Evolutionary conservation across 164 flowering plant genomes (phyloP).

Genomic region (Nelumbo lutea): DNA sequence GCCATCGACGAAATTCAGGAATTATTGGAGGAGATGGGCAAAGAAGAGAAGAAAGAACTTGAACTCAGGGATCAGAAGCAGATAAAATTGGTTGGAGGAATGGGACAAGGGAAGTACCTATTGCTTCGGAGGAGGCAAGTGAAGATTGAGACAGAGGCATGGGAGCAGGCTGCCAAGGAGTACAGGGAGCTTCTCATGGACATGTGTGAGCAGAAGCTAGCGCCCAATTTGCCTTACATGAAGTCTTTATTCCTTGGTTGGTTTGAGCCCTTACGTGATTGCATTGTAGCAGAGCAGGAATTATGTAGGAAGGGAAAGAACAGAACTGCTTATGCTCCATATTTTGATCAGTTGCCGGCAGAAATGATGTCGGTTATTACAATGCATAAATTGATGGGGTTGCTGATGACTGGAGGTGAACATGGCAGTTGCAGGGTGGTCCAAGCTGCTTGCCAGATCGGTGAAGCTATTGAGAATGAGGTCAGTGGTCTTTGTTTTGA

Average conservation of each 20-base stretch:
- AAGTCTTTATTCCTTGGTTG: conserved; percentile 93
- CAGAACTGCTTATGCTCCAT: conserved; percentile 40
- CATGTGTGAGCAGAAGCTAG: conserved; percentile 87
- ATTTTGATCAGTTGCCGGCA: conserved; percentile 67
- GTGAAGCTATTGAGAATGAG: conserved; percentile 97
- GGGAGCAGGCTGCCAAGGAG: conserved; percentile 83
- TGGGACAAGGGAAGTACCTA: conserved; percentile 31
- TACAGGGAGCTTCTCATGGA: conserved; percentile 75
- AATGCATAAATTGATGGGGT: conserved; percentile 87
- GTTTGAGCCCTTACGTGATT: conserved; percentile 80
- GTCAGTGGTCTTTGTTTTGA: conserved; percentile 30
- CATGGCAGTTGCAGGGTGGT: conserved; percentile 68
- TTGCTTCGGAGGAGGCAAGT: conserved; percentile 62
- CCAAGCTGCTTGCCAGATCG: conserved; percentile 68
- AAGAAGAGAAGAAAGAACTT: conserved; percentile 23
- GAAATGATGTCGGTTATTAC: conserved; percentile 94
- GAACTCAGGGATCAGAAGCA: conserved; percentile 9
- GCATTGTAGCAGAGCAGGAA: conserved; percentile 65
- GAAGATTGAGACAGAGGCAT: conserved; percentile 86
- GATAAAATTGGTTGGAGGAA: conserved; percentile 20
- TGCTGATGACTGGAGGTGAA: conserved; percentile 72
- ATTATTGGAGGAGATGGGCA: conserved; percentile 33
- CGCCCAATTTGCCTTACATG: conserved; percentile 93
- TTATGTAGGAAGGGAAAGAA: conserved; percentile 38
- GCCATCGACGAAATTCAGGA: conserved; percentile 42